Evolutionary conservation across 805 yeast species (phyloP).

Genomic region (Sugiyamaella americana): DNA sequence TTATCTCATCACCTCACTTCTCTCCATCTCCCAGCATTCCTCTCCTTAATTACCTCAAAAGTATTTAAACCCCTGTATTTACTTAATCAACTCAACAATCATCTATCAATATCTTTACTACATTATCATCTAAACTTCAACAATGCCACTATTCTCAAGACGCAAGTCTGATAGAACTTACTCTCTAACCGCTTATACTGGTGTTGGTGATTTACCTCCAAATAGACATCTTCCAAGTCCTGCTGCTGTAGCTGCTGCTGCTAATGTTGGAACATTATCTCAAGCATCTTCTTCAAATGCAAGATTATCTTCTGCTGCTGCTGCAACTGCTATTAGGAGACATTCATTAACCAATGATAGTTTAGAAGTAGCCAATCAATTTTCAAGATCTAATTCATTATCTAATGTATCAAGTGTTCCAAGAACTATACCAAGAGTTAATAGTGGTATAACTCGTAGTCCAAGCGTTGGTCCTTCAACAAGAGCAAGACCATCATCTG

Average conservation of each 20-base stretch:
- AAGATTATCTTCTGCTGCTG: slow-evolving; percentile 28
- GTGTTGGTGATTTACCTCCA: slow-evolving; percentile 27
- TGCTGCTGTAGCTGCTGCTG: slow-evolving; percentile 60
- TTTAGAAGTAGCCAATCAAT: slow-evolving; percentile 9
- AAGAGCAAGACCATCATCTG: slow-evolving; percentile 4
- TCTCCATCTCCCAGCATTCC: too few species aligned
- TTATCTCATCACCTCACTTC: too few species aligned
- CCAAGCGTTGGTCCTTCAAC: background rate
- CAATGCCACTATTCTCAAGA: background rate
- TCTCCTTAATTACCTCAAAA: too few species aligned
- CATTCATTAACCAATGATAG: slow-evolving; percentile 21
- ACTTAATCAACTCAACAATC: too few species aligned
- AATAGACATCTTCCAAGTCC: slow-evolving; percentile 29
- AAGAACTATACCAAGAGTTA: background rate
- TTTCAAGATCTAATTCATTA: slow-evolving; percentile 22
- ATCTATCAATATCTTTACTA: too few species aligned
- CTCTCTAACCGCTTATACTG: slow-evolving; percentile 29
- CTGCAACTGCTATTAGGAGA: slow-evolving; percentile 33
- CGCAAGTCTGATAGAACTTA: slow-evolving; percentile 23
- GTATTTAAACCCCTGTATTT: too few species aligned
- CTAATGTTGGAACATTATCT: slow-evolving; percentile 25
- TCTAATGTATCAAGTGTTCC: slow-evolving; percentile 2
- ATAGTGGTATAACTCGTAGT: background rate
- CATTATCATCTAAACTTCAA: too few species aligned
- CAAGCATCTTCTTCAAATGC: background rate